These are phyloP conservation scores for Chernovozyma aurita DNA, from an alignment of 1,139 yeast genomes.

Conservation along the genomic window DNA sequence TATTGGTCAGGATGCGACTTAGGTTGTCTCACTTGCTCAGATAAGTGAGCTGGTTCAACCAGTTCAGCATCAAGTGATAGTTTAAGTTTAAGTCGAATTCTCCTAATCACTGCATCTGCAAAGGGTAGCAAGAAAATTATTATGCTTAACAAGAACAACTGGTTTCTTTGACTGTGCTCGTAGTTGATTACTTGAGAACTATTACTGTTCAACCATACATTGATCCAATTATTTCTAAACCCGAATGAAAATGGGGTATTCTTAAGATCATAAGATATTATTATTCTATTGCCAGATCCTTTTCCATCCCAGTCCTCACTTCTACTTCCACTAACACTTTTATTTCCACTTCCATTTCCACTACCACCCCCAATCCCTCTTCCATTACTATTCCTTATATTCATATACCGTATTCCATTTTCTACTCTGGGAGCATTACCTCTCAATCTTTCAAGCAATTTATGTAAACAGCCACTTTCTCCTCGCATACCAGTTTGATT, in stretches of 20 bases:
- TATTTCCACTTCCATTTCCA: too few relatives aligned
- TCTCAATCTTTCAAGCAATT: not conserved
- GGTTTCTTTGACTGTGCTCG: not conserved
- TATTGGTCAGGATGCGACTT: slow-evolving; percentile 8
- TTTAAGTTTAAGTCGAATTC: slow-evolving; percentile 5
- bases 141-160: slow-evolving; percentile 13
- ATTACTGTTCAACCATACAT: slow-evolving; percentile 28
- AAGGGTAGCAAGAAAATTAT: slow-evolving; percentile 26
- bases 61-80: too few relatives aligned
- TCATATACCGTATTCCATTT: slow-evolving; percentile 29
- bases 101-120: slow-evolving; percentile 17
- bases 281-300: slow-evolving; percentile 17
- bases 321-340: not conserved
- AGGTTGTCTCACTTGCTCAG: too few relatives aligned
- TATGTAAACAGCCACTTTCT: slow-evolving; percentile 5
- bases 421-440: slow-evolving; percentile 22
- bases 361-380: too few relatives aligned
- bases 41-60: too few relatives aligned
- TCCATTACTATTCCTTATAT: slow-evolving; percentile 23
- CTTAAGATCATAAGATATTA: slow-evolving; percentile 24
- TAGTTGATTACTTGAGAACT: slow-evolving; percentile 7
- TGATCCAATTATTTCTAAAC: slow-evolving; percentile 28
- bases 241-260: slow-evolving; percentile 29
- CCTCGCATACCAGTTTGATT: slow-evolving; percentile 2
- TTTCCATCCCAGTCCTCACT: too few relatives aligned